Base-by-base conservation (phyloP, 495 filamentous ascomycete genomes). In the Clavariopsis aquatica region DNA sequence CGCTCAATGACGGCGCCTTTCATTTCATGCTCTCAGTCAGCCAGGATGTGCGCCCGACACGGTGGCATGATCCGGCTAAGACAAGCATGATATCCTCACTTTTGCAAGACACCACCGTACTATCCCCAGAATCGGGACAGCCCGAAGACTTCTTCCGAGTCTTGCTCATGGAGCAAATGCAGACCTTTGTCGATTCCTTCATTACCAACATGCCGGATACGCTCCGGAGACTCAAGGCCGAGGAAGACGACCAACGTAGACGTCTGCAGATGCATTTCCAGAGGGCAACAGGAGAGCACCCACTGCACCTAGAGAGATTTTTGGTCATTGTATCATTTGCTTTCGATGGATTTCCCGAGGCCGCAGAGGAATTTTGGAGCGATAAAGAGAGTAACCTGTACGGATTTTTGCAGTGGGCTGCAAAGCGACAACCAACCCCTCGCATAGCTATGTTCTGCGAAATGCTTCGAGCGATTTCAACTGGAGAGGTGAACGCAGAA, bases 371-470 rank as follows among this genome's bases (percentile, higher is more conserved):
- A 45, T 96, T 98, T 64, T 98, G 93, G 93, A 81, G 80, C 49
- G 92, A 95, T 64, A 82, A 86, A 1, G 95, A 98, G 65, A 88
- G 90, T 68, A 96, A 96, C 67, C 78, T 98, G 45, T 87, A 89
- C 65, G 94, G 94, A 5, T 99, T 99, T 71, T 79, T 99, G 64
- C 88, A 92, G 59, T 99, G 95, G 95, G 91, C 93, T 26, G 96
- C 95, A 1, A 87, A 87, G 64, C 83, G 93, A 66, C 91, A 93
- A 66, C 94, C 94, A 8, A 96, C 95, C 6, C 94, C 94, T 19
- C 85, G 95, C 29, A 92, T 92, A 56, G 92, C 91, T 70, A 92
- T 93, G 17, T 98, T 97, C 69, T 97, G 93, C 74, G 96, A 97
- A 74, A 89, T 98, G 86, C 80, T 99, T 10, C 87, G 90, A 69